Evolutionary conservation across 2,329 filamentous ascomycete genomes (phyloP), one percentile per base, ranked within the genome.

Genomic region (Truncatella angustata): DNA sequence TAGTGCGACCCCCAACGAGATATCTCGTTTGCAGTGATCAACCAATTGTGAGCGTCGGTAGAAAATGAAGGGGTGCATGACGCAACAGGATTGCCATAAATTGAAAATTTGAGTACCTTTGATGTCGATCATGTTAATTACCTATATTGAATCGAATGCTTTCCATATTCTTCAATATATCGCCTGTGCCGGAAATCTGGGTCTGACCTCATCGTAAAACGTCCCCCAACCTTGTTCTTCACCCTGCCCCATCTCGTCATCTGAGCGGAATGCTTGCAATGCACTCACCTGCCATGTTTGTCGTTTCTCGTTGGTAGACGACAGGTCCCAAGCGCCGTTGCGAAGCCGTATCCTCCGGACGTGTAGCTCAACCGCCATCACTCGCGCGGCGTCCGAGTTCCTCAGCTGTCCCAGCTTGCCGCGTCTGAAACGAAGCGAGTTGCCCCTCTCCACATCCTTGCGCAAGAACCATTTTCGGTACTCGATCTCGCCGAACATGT

Each of bases 401-500:
- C 32, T 36, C 44, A 11, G 18, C 44, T 26, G 10, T 18, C 16
- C 23, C 9, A 3, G 11, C 28, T 14, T 11, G 18, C 26, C 24
- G 28, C 11, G n/a, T 35, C 37, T n/a, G n/a, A n/a, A n/a, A n/a
- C n/a, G n/a, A n/a, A n/a, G n/a, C n/a, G n/a, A n/a, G n/a, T n/a
- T n/a, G n/a, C n/a, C n/a, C n/a, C n/a, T n/a, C n/a, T 39, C 46
- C 5, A 37, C 4, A 20, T 37, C 30, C 5, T 20, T 28, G 10
- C 30, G 32, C 3, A 49, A 28, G 12, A 36, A 3, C 34, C 34
- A 37, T 28, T 37, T 49, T 6, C 46, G 18, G 21, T 49, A 37
- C 46, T 49, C 46, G n/a, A 49, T 49, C 6, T 49, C 46, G 6
- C 46, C 46, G 34, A 49, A 49, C 46, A 49, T 49, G 32, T 2